Conservation (phyloP, 352 stramenopile species). For the Phytopythium oedochilum region DNA sequence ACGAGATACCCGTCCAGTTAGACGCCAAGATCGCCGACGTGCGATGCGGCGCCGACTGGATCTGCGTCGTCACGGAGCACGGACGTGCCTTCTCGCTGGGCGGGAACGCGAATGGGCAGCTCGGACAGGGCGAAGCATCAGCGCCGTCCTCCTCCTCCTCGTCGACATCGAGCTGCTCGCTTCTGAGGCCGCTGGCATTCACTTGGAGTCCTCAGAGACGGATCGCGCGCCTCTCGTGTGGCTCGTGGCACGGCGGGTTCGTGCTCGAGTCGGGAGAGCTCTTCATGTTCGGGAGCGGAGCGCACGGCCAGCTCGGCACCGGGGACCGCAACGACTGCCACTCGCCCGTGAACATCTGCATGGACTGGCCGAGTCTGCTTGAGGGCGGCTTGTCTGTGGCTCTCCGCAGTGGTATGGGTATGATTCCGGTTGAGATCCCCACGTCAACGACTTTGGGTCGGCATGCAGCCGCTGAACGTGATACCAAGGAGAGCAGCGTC, state of each 20-base stretch:
- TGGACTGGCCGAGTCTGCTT: constrained; percentile 38
- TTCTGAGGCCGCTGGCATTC: constrained; percentile 22
- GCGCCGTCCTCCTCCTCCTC: constrained; percentile 3
- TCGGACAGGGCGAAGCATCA: constrained; percentile 41
- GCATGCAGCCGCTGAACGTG: background rate
- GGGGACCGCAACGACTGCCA: constrained; percentile 17
- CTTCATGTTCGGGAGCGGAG: constrained; percentile 67
- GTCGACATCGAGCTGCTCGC: background rate
- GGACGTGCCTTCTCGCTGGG: constrained; percentile 49
- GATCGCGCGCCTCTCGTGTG: constrained; percentile 50
- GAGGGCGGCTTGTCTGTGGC: background rate
- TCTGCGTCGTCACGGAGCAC: constrained; percentile 39
- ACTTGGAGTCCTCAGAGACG: constrained; percentile 13
- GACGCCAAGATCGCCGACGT: constrained; percentile 39
- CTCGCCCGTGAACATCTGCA: constrained; percentile 22
- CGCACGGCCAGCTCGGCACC: constrained; percentile 52
- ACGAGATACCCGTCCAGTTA: constrained; percentile 37
- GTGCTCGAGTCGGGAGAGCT: constrained; percentile 47
- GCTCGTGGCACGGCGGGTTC: constrained; percentile 49
- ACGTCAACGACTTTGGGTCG: background rate
- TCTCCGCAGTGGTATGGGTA: background rate
- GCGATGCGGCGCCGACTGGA: constrained; percentile 44
- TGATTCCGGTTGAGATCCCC: background rate
- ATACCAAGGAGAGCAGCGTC: constrained; percentile 25
- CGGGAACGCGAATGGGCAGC: constrained; percentile 52